Evolutionary conservation across 164 flowering plant genomes (phyloP), one percentile per base, ranked within the genome.

Genomic region (Platanus orientalis): DNA sequence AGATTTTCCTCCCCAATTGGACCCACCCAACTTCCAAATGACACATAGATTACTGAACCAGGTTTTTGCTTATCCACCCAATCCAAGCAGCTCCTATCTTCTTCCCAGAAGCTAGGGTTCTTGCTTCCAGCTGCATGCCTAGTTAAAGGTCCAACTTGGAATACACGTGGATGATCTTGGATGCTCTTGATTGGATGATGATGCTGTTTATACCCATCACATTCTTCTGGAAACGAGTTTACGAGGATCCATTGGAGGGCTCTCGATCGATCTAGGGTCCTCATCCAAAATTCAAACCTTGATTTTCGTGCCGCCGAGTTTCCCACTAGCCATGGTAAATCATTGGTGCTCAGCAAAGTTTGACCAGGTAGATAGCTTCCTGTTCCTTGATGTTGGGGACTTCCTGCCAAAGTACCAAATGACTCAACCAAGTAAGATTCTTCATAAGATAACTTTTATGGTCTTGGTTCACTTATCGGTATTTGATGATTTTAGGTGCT

Each of bases 301-400:
- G 71, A 69, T 64, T 62, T 64, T 67, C 62, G 78, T 26, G 83
- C 56, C 14, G 71, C 59, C 1, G 72, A 29, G 17, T 78, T 71
- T 61, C 96, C 96, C 6, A 88, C 80, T 27, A 88, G 61, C 97
- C 97, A 91, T 53, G 97, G 97, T 19, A 87, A 77, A 13, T 85
- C 88, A 52, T 69, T 67, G 2, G 83, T 45, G 11, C 69, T 75
- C 11, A 84, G 50, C 39, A 21, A 20, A 6, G 88, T 84, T 56
- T 79, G 82, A 34, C 64, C 70, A 0, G 78, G 82, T 54, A 74
- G 36, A 30, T 60, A 67, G 40, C 63, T 28, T 23, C 65, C 28
- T 42, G 55, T 57, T 24, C 76, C 79, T 27, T 60, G 34, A 23
- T 70, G 62, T 45, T 61, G 57, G 21, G 92, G 94, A 58, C 34